Percentiles rank a stretch among this genome's conserved stretches.
Conservation (phyloP, 768 basidiomycete species). For the Candolleomyces aberdarensis region DNA sequence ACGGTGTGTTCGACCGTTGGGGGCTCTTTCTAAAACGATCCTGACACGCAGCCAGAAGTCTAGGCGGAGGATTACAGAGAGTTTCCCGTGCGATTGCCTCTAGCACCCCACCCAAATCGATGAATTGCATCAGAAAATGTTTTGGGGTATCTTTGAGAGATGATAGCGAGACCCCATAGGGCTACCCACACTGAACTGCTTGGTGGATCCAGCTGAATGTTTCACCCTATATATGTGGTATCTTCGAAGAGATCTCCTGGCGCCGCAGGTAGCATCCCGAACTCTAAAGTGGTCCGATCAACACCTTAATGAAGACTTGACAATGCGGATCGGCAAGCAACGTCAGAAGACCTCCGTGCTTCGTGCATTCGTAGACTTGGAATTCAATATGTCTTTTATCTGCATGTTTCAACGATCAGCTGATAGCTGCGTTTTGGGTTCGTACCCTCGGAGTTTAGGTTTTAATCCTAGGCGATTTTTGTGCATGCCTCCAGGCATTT, state of each 20-base stretch:
- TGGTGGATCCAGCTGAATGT: neutral
- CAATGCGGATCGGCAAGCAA: neutral
- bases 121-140: no score
- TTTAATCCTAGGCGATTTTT: no score
- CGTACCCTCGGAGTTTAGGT: no score
- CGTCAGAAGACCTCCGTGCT: neutral
- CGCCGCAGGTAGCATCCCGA: neutral
- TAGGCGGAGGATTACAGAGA: neutral
- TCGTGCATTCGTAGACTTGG: neutral
- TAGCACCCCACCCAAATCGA: no score
- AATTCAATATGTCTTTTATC: neutral
- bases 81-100: no score
- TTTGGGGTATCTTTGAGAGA: no score
- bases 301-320: neutral
- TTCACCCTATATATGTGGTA: neutral
- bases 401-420: neutral
- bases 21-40: neutral
- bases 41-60: neutral
- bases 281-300: conserved; percentile 1
- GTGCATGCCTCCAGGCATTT: no score
- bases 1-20: neutral
- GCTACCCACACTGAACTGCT: no score
- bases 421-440: no score
- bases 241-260: neutral
- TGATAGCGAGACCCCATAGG: no score